Evolutionary conservation across 257 asterid species (phyloP), one percentile per base, ranked within the genome.

Genomic region (Primulina eburnea): DNA sequence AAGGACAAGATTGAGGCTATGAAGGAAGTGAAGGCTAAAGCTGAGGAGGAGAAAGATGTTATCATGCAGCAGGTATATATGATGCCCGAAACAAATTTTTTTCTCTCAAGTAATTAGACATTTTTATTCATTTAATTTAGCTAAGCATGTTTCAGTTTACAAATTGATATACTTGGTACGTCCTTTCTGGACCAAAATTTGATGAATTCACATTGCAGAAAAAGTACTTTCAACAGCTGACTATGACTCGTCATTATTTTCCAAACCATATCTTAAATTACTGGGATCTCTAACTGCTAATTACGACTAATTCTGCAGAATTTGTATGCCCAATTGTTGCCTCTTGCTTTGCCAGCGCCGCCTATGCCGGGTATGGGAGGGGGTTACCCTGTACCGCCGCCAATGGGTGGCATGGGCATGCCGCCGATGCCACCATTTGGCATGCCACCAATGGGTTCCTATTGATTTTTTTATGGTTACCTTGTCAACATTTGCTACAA

Each of bases 331-430:
- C 97, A 94, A 82, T 79, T 91, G 81, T 83, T 94, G 70, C 99
- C 99, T 75, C 96, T 94, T 83, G 99, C 99, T 57, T 81, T 94
- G 79, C 99, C 99, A 16, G 98, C 99, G 11, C 99, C 99, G 20
- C 97, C 97, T 61, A 86, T 88, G 95, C 87, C 95, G 0, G 96
- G 97, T 8, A 80, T 85, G 92, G 95, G 90, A 35, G 95, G 90
- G 16, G 93, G 90, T 64, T 88, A 64, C 62, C 77, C 71, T 17
- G 77, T 82, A 38, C 88, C 90, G 14, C 82, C 67, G 79, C 97
- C 82, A 20, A 84, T 87, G 94, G 87, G 83, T 24, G 92, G 97
- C 71, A 85, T 87, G 93, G 95, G 96, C 58, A 92, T 92, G 97
- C 96, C 96, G 20, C 92, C 96, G 30, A 89, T 87, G 96, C 92